These are phyloP conservation scores for Colletotrichum ledebouriae DNA, from an alignment of 2,329 filamentous ascomycete genomes.

Conservation along the genomic window DNA sequence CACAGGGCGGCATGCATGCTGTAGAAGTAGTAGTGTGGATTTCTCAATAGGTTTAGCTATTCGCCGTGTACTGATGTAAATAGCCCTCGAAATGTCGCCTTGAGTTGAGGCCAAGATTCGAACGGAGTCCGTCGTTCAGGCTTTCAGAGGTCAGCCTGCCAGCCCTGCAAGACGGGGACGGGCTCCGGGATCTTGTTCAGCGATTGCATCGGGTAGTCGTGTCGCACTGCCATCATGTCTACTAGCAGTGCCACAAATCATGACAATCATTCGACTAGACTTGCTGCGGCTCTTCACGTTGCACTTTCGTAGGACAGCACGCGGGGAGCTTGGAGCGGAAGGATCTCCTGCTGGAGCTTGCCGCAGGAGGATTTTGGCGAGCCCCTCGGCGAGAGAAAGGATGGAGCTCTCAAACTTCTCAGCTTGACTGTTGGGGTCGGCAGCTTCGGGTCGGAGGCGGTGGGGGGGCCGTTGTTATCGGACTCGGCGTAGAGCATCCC, in stretches of 20 bases:
- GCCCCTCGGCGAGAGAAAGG: conserved; percentile 17
- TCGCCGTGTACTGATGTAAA: no score
- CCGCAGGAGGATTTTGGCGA: conserved; percentile 27
- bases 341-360: conserved; percentile 22
- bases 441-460: not conserved
- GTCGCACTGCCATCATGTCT: conserved; percentile 3
- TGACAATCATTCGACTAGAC: conserved; percentile 4
- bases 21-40: not conserved
- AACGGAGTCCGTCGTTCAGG: no score
- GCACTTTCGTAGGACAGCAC: not conserved
- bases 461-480: not conserved
- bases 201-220: not conserved
- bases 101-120: no score
- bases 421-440: not conserved
- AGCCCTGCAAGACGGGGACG: no score
- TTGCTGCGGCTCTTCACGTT: conserved; percentile 2
- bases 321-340: conserved; percentile 5
- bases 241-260: not conserved
- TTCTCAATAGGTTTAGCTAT: not conserved
- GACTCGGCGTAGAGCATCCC: conserved; percentile 19
- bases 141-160: no score
- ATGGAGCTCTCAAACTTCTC: not conserved
- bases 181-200: no score
- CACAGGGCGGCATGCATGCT: not conserved
- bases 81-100: no score